Evolutionary conservation across 805 yeast genomes (phyloP).

Genomic region (Candida khao-thaluensis): DNA sequence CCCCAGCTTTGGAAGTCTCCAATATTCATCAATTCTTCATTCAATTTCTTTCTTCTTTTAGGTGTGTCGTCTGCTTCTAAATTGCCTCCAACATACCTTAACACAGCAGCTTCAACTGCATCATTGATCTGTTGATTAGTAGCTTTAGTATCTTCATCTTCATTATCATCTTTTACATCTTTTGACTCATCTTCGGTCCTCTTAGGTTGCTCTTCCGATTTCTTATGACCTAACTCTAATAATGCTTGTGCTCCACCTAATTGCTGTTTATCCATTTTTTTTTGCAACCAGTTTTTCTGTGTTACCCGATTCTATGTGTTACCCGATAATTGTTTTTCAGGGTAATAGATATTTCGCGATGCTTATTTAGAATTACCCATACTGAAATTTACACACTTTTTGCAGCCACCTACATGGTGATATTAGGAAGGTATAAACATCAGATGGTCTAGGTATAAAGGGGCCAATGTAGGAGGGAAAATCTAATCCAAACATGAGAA

Average conservation of each 20-base stretch:
- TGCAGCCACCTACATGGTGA: too few species aligned
- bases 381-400: too few species aligned
- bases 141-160: conserved; percentile 24
- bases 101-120: conserved; percentile 77
- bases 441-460: too few species aligned
- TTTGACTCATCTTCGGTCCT: conserved; percentile 4
- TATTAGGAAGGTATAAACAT: too few species aligned
- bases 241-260: conserved; percentile 49
- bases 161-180: conserved; percentile 6
- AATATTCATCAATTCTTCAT: conserved; percentile 41
- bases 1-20: conserved; percentile 57
- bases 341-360: conserved; percentile 4
- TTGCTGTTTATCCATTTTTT: conserved; percentile 32
- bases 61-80: conserved; percentile 31
- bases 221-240: conserved; percentile 39
- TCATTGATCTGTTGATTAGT: conserved; percentile 42
- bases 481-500: too few species aligned
- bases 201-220: conserved; percentile 9
- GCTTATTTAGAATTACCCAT: too few species aligned
- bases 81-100: conserved; percentile 68
- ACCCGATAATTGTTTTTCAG: conserved; percentile 9
- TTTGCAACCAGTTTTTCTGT: conserved; percentile 1
- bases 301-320: conserved; percentile 13
- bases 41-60: conserved; percentile 24
- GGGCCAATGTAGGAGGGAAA: too few species aligned